Base-by-base conservation (phyloP, 2,329 filamentous ascomycete species). In the Coniella vitis region DNA sequence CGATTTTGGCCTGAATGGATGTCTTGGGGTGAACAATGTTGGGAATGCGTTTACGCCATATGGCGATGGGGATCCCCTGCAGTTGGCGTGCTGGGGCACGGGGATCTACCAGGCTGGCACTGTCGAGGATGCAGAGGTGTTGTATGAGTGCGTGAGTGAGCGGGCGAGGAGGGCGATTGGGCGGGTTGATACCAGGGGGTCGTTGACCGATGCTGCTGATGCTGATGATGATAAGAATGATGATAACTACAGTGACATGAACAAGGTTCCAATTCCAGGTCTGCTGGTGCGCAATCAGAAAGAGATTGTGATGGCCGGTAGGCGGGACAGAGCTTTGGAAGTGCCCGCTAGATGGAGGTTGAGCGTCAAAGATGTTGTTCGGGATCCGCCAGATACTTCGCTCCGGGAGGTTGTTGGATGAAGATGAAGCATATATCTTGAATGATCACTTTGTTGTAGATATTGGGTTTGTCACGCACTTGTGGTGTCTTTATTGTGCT, bases 1-100 rank as follows among this genome's bases (percentile, higher is more conserved):
- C 35, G 67, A 76, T 19, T 72, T 80, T 52, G 71, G 70, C 0
- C 60, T 87, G 3, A 72, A 80, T 51, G 80, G 73, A 17, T 79
- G 79, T 13, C 72, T 87, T 4, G 76, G 80, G 2, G 72, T 86
- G 34, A 87, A 87, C 58, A 88, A 88, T 57, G 77, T 88, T 13
- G 84, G 84, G 16, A 88, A 88, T 59, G 82, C 84, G 0, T 87
- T 88, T 57, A 87, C 84, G 7, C 84, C 84, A 0, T 78, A 83
- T 58, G 84, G 84, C 0, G 79, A 70, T 16, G 81, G 76, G 35
- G 84, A 87, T 64, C 84, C 84, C 1, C 60, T 88, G 42, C 69
- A 70, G 36, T 65, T 86, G 38, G 82, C 83, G 17, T 79, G 74
- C 55, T 65, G 82, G 45, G 78, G 79, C 1, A 79, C 86, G 0